Percentiles rank a stretch among this genome's conserved stretches.
Conservation (phyloP, 2,329 filamentous ascomycete species). For the Fusarium austroafricanum region DNA sequence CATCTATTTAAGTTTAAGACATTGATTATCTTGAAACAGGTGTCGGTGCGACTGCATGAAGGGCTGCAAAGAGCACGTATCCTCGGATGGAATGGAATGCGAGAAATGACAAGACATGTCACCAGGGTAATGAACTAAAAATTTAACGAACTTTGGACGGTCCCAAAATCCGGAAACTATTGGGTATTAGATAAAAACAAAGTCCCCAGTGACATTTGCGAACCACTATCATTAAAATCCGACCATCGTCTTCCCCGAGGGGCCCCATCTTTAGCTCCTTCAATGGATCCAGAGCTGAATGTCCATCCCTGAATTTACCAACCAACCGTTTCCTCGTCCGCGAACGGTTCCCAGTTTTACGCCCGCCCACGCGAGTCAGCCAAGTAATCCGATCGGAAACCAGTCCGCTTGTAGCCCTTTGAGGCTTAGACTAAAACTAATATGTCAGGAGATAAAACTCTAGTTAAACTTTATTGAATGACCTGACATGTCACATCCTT, state of each 20-base stretch:
- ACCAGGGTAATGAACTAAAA: background rate
- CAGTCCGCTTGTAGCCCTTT: background rate
- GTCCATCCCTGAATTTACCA: too few species aligned
- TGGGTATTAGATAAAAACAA: background rate
- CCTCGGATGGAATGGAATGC: too few species aligned
- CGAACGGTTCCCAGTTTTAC: too few species aligned
- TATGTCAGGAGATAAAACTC: slow-evolving; percentile 1
- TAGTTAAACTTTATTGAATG: slow-evolving; percentile 20
- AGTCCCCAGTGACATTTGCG: background rate
- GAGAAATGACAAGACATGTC: too few species aligned
- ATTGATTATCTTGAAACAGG: too few species aligned
- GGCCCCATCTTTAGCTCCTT: background rate
- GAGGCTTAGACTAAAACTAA: background rate
- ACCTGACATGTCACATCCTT: background rate
- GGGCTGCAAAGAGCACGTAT: too few species aligned
- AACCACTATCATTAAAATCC: background rate
- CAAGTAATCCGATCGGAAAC: too few species aligned
- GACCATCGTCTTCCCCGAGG: background rate
- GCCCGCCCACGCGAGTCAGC: too few species aligned
- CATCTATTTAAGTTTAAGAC: too few species aligned
- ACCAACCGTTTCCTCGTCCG: background rate
- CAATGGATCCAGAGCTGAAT: too few species aligned
- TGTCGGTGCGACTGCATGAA: too few species aligned
- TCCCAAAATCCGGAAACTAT: background rate
- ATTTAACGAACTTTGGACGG: background rate